These are phyloP conservation scores for Dactylis glomerata DNA, from an alignment of 176 grass and related monocot genomes.

Conservation along the genomic window DNA sequence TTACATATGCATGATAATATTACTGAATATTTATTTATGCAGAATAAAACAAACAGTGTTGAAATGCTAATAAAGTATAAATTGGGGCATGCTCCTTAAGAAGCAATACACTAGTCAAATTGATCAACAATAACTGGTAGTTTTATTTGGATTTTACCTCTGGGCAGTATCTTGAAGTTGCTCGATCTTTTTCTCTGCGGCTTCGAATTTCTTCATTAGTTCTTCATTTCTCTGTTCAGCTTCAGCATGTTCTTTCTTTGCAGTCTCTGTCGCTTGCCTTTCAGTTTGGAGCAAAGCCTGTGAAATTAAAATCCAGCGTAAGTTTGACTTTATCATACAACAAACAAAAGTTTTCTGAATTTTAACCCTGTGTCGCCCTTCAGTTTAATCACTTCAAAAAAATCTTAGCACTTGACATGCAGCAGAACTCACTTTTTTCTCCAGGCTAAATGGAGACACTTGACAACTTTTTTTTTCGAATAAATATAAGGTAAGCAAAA, in stretches of 20 bases:
- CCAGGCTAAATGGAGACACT: neutral
- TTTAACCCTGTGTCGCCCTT: neutral
- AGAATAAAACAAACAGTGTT: neutral
- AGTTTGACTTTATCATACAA: conserved; percentile 16
- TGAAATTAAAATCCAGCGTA: conserved; percentile 23
- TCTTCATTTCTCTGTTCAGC: conserved; percentile 76
- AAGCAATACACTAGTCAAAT: conserved; percentile 23
- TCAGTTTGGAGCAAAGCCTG: conserved; percentile 76
- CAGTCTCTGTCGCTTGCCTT: conserved; percentile 62
- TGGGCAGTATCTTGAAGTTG: conserved; percentile 89
- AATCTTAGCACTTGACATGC: neutral
- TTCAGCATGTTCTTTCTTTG: conserved; percentile 76
- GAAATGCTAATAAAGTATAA: conserved; percentile 7
- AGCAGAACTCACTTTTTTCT: neutral
- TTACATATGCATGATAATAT: neutral
- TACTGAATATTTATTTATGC: conserved; percentile 24
- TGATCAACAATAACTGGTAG: neutral
- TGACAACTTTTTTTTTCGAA: conserved; percentile 24
- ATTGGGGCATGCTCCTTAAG: conserved; percentile 15
- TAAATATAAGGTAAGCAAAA: neutral
- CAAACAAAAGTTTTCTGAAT: conserved; percentile 12
- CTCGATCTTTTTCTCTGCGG: conserved; percentile 74
- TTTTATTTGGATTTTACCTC: conserved; percentile 56
- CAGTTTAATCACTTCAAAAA: neutral
- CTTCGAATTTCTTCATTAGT: conserved; percentile 80